Evolutionary conservation across 805 yeast species (phyloP).

Genomic region (Myxozyma sirexii): DNA sequence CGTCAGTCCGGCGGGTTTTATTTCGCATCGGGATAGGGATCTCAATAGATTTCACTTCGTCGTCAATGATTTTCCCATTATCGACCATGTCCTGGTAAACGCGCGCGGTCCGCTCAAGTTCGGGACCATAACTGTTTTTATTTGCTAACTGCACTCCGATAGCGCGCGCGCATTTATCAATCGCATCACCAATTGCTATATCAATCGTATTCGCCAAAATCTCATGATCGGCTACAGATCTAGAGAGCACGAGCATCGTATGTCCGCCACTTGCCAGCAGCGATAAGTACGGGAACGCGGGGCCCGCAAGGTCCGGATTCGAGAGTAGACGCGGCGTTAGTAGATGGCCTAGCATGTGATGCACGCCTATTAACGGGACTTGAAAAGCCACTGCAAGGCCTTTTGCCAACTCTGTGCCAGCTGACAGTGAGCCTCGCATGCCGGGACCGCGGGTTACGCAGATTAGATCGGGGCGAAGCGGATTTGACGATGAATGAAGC

Average conservation of each 20-base stretch:
- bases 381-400: constrained; percentile 81
- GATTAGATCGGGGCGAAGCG: constrained; percentile 61
- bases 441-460: constrained; percentile 97
- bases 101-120: constrained; percentile 53
- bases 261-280: constrained; percentile 92
- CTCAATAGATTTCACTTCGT: neutral
- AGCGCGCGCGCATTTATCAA: constrained; percentile 90
- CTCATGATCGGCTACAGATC: constrained; percentile 64
- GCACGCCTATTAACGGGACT: constrained; percentile 82
- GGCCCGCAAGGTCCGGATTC: constrained; percentile 46
- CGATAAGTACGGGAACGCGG: constrained; percentile 74
- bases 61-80: neutral
- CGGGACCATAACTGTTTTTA: constrained; percentile 87
- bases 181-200: constrained; percentile 89
- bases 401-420: constrained; percentile 81
- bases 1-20: constrained; percentile 50
- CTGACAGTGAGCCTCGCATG: constrained; percentile 83
- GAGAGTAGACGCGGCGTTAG: constrained; percentile 58
- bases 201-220: constrained; percentile 71
- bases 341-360: constrained; percentile 95
- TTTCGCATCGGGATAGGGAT: constrained; percentile 53
- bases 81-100: neutral
- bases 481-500: constrained; percentile 32
- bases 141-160: constrained; percentile 57
- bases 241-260: constrained; percentile 78